Base-by-base conservation (phyloP, 2,329 filamentous ascomycete species). In the Shiraia bambusicola region DNA sequence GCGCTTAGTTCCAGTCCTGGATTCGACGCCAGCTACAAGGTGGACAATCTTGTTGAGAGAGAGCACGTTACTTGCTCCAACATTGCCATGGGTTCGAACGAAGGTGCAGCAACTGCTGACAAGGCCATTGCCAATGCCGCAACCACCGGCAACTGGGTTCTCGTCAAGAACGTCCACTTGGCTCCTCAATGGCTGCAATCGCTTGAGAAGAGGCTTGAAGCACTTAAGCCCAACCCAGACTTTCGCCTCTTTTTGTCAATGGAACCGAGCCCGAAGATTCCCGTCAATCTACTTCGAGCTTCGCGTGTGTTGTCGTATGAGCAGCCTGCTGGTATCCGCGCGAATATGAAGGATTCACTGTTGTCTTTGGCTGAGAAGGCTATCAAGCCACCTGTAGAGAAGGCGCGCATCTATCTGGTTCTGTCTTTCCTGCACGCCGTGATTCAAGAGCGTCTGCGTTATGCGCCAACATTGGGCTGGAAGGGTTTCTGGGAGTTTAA, bases 401-500 rank as follows among this genome's bases (percentile, higher is more conserved):
- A 93, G 65, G 84, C 86, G 15, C 83, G 94, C 51, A 74, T 98
- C 37, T 97, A 98, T 63, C 78, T 98, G 34, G 76, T 98, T 34
- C 79, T 98, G 27, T 93, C 87, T 3, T 97, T 98, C 79, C 67
- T 98, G 58, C 93, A 98, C 66, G 94, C 93, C 6, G 91, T 98
- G 27, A 84, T 96, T 9, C 93, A 98, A 69, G 93, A 98, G 70
- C 80, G 94, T 57, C 76, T 98, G 49, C 86, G 93, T 49, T 98
- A 98, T 67, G 91, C 92, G 16, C 94, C 93, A 1, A 92, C 80
- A 42, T 76, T 98, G 40, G 93, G 93, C 47, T 98, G 93, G 93
- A 96, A 95, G 75, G 89, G 90, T 39, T 95, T 96, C 78, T 98
- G 94, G 93, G 94, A 98, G 71, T 98, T 98, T 71, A 98, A 98